Evolutionary conservation across 768 basidiomycete genomes (phyloP), one percentile per base, ranked within the genome.

Genomic region (Rubroboletus satanas): DNA sequence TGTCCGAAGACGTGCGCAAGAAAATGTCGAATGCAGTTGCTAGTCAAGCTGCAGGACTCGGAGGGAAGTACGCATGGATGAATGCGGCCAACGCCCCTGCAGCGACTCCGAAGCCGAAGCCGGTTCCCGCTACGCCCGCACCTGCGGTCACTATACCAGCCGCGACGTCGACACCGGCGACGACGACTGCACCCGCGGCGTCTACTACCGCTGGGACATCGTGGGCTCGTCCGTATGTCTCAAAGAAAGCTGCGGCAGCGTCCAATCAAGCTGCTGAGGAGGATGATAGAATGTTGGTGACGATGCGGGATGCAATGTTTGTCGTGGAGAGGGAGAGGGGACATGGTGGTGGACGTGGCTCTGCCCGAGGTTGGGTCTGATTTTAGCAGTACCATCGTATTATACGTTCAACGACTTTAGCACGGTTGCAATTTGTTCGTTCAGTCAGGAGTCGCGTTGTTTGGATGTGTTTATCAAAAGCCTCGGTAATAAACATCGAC

Each of bases 21-120:
- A 93, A 91, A 68, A 85, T 94, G 85, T 88, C 87, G 33, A 93
- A 96, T 68, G 88, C 88, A 23, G 88, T 90, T 7, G 93, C 93
- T 23, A 87, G 85, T 60, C 90, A 91, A 66, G 90, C 90, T 6
- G 90, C 91, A n/a, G 93, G 93, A 0, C 66, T 91, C 21, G 83
- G 85, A 1, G 84, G 87, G 21, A 87, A 86, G 70, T 95, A 93
- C 63, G 79, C 88, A 15, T 95, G 93, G 93, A 91, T 94, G 90
- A 91, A 75, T 15, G 81, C 87, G 6, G 80, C 83, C 3, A 81
- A 77, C 56, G 72, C 77, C 1, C 73, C 76, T 18, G 60, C 79
- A 0, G 49, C 77, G 1, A 47, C 78, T 1, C 69, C 77, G 11
- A 78, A 80, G 49, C 61, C 75, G 5, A 72, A 71, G 39, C 61